A percentile compares a stretch with the other conserved stretches of the same genome.
Conservation (phyloP, 345 rosid species). For the Adansonia digitata region DNA sequence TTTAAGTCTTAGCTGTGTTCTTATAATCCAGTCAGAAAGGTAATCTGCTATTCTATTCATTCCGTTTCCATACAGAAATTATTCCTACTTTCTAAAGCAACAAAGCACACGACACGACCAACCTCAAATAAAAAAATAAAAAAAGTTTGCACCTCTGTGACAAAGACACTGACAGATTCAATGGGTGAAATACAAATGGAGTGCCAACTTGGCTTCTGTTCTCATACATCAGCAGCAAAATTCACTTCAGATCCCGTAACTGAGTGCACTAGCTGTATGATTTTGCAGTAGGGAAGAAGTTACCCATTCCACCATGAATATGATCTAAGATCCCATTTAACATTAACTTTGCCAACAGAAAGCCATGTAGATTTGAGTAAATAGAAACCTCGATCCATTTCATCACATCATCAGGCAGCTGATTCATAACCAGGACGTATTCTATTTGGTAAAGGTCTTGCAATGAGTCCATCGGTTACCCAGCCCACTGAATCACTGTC, state of each 20-base stretch:
- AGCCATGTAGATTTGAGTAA: not conserved
- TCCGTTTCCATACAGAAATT: not conserved
- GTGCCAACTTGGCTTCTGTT: not conserved
- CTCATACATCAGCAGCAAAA: not conserved
- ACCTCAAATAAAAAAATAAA: too few relatives aligned
- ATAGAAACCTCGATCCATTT: not conserved
- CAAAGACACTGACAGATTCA: not conserved
- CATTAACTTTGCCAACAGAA: not conserved
- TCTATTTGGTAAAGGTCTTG: constrained; percentile 76
- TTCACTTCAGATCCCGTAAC: too few relatives aligned
- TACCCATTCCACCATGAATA: not conserved
- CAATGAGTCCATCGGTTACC: constrained; percentile 79
- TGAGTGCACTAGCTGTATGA: not conserved
- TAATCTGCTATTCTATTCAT: not conserved
- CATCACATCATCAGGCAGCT: constrained; percentile 8
- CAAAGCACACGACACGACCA: not conserved
- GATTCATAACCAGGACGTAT: constrained; percentile 34
- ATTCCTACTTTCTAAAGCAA: not conserved
- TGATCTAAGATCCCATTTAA: not conserved
- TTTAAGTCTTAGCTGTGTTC: not conserved
- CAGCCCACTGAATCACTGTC: constrained; percentile 77
- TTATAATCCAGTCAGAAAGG: not conserved
- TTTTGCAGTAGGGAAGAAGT: not conserved
- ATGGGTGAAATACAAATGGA: not conserved
- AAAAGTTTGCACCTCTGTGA: not conserved